Conservation (phyloP, 2,329 filamentous ascomycete species). For the Arthroderma uncinatum region DNA sequence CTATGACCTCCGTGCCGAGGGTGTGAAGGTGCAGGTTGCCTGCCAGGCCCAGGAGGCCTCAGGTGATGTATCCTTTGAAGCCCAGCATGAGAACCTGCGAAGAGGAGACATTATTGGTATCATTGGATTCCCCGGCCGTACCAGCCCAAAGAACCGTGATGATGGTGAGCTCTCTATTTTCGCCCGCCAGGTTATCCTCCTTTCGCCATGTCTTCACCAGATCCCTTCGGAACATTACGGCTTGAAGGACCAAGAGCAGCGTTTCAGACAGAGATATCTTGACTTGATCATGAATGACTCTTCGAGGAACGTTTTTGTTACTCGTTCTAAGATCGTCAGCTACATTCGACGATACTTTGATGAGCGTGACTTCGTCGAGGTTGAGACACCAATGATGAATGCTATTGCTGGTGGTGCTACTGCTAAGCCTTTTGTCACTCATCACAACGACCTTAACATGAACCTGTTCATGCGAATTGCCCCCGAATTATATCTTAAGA, state of each 20-base stretch:
- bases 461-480: conserved; percentile 91
- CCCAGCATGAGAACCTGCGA: conserved; percentile 80
- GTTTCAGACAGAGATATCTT: conserved; percentile 85
- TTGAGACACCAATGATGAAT: conserved; percentile 97
- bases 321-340: conserved; percentile 73
- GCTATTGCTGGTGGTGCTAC: conserved; percentile 91
- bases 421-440: conserved; percentile 85
- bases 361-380: conserved; percentile 76
- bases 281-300: conserved; percentile 95
- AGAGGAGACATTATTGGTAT: conserved; percentile 90
- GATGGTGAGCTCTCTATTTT: conserved; percentile 92
- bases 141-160: conserved; percentile 75
- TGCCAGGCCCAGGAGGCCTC: conserved; percentile 72
- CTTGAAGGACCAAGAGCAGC: conserved; percentile 88
- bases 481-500: conserved; percentile 93
- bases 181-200: conserved; percentile 69
- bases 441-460: conserved; percentile 93
- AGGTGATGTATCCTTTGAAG: conserved; percentile 60
- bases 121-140: conserved; percentile 71
- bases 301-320: conserved; percentile 71
- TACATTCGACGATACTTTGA: conserved; percentile 88
- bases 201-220: conserved; percentile 85
- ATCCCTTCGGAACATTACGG: conserved; percentile 78
- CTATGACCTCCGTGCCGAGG: conserved; percentile 72
- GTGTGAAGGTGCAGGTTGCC: conserved; percentile 77